phyloP scores from a whole-genome alignment of 352 stramenopile species.

The Pythium oligandrum region DNA sequence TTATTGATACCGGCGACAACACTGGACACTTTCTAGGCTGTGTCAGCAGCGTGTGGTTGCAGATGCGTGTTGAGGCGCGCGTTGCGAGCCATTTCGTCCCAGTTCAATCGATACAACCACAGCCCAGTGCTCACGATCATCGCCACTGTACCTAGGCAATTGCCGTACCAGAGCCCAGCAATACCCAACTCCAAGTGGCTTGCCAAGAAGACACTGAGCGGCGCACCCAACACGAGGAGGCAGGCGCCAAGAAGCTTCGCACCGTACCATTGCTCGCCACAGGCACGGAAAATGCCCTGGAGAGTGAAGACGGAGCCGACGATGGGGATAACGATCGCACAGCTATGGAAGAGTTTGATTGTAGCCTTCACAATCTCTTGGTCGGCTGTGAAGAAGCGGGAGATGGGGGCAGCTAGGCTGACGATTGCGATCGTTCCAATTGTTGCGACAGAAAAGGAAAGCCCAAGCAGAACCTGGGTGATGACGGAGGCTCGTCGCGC shows the following conservation, averaged over 20 bases:
- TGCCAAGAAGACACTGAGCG: slow-evolving; percentile 37
- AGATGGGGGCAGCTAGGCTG: slow-evolving; percentile 29
- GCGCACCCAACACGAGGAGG: slow-evolving; percentile 50
- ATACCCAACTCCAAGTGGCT: slow-evolving; percentile 43
- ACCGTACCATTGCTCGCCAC: slow-evolving; percentile 49
- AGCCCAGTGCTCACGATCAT: slow-evolving; percentile 11
- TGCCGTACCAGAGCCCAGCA: slow-evolving; percentile 58
- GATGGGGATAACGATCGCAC: slow-evolving; percentile 25
- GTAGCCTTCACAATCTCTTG: slow-evolving; percentile 28
- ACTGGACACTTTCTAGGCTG: too few relatives aligned
- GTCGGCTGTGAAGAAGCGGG: slow-evolving; percentile 42
- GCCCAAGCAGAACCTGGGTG: slow-evolving; percentile 34
- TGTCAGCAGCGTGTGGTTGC: neutral
- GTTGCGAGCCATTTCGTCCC: slow-evolving; percentile 25
- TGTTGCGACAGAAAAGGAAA: slow-evolving; percentile 28
- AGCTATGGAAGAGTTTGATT: slow-evolving; percentile 24
- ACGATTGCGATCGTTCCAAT: slow-evolving; percentile 33
- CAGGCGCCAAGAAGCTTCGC: slow-evolving; percentile 51
- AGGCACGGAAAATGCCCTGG: slow-evolving; percentile 46
- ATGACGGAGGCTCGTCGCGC: slow-evolving; percentile 39
- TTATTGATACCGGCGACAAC: too few relatives aligned
- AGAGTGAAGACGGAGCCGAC: slow-evolving; percentile 36
- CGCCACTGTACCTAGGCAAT: slow-evolving; percentile 28
- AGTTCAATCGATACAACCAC: slow-evolving; percentile 25
- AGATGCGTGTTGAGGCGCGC: slow-evolving; percentile 28